Evolutionary conservation across 202 grass and related monocot species (phyloP), one percentile per base, ranked within the genome.

Genomic region (Thinopyrum obtusiflorum): DNA sequence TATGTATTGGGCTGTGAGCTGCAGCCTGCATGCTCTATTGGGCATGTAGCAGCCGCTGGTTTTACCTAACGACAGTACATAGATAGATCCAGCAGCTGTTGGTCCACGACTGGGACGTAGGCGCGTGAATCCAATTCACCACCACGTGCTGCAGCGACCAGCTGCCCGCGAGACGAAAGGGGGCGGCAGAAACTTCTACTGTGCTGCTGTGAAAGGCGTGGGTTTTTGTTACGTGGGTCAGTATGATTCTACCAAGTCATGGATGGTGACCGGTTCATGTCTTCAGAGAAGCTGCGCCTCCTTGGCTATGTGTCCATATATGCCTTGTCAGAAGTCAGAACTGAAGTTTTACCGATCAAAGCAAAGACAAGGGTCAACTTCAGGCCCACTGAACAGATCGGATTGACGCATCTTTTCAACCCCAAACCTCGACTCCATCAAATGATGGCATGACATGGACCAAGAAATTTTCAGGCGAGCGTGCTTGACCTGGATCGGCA

Each of bases 71-170:
- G 0, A 4, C 55, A 20, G 40, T 27, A 15, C n/a, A 9, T 64
- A 23, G 26, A 47, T 63, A 49, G 39, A 26, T 83, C 59, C 47
- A 73, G 69, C 42, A 46, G 64, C 53, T 78, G 83, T 11, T 42
- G 79, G 84, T 57, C 79, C 79, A 57, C 61, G 42, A 72, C 20
- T 29, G 13, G 63, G 79, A 86, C 79, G 36, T 17, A 57, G 72
- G 61, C 24, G 42, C 24, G 40, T 37, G 31, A 21, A 66, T 73
- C 83, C 65, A 78, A 86, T 78, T 86, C 72, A 59, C 65, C 11
- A 25, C 35, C 88, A 86, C 44, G 65, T 73, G 83, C 33, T 24
- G 66, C 70, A 25, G 0, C 33, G 37, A 2, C 18, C 57, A 47
- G 18, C 37, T 74, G 31, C 18, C 17, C 20, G 24, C 25, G 3